Conservation (phyloP, 2,329 filamentous ascomycete species). For the Cladosporium sphaerospermum region DNA sequence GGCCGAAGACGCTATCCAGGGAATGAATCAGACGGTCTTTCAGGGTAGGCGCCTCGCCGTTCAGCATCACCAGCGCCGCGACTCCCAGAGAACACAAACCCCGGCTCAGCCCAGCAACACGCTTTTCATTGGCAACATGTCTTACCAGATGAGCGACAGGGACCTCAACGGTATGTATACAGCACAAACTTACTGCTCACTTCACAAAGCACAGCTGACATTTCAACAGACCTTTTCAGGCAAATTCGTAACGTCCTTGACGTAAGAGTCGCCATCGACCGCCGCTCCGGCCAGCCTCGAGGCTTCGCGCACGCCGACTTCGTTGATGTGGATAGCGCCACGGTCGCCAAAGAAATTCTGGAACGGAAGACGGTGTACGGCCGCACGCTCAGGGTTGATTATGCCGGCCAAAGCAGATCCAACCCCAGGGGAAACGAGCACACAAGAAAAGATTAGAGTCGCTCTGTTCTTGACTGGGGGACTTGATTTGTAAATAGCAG, state of each 20-base stretch:
- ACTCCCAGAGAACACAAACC: neutral
- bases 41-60: conserved; percentile 60
- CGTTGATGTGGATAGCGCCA: conserved; percentile 58
- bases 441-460: too few species aligned
- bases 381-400: conserved; percentile 62
- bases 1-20: conserved; percentile 52
- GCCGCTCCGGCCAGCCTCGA: conserved; percentile 69
- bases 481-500: too few species aligned
- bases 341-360: conserved; percentile 53
- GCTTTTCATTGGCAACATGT: conserved; percentile 79
- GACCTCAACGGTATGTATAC: conserved; percentile 57
- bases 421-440: too few species aligned
- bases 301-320: conserved; percentile 86
- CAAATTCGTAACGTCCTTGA: conserved; percentile 64
- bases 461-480: too few species aligned
- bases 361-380: conserved; percentile 56
- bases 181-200: neutral
- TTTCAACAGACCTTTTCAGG: conserved; percentile 56
- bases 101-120: conserved; percentile 50
- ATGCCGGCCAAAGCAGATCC: conserved; percentile 26
- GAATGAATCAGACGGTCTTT: conserved; percentile 53
- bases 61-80: conserved; percentile 45
- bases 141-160: conserved; percentile 76
- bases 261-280: conserved; percentile 76
- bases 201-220: neutral